Evolutionary conservation across 2,329 filamentous ascomycete species (phyloP).

Genomic region (Ophiostoma fasciatum): DNA sequence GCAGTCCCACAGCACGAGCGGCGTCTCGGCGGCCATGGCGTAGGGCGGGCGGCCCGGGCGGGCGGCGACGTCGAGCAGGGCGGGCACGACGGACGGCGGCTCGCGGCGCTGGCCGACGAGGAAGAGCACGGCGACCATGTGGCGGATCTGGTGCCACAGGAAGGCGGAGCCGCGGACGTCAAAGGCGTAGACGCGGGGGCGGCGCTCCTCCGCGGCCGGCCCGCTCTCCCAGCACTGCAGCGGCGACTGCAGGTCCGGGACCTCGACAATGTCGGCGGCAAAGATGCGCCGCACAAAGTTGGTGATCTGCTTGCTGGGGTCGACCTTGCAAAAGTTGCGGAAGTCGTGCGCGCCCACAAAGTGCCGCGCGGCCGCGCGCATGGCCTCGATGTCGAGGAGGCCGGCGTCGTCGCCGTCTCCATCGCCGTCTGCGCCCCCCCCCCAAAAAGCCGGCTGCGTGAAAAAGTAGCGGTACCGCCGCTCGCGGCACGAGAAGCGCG

Average conservation of each 20-base stretch:
- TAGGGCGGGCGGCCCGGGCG: constrained; percentile 72
- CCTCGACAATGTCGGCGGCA: constrained; percentile 62
- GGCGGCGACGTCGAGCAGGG: constrained; percentile 56
- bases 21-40: constrained; percentile 78
- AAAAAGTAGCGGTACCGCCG: constrained; percentile 95
- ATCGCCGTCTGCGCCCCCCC: too few species aligned
- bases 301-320: constrained; percentile 74
- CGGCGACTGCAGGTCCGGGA: constrained; percentile 37
- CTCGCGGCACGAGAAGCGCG: constrained; percentile 84
- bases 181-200: constrained; percentile 70
- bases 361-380: constrained; percentile 65
- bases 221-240: constrained; percentile 40
- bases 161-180: constrained; percentile 83
- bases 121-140: constrained; percentile 89
- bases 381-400: constrained; percentile 76
- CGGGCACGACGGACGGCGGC: constrained; percentile 52
- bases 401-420: too few species aligned
- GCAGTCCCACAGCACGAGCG: constrained; percentile 92
- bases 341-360: constrained; percentile 86
- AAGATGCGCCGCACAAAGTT: constrained; percentile 72
- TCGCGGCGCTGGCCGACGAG: constrained; percentile 82
- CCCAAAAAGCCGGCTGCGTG: constrained; percentile 75
- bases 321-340: constrained; percentile 91
- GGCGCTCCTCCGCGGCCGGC: constrained; percentile 10
- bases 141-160: constrained; percentile 94